Evolutionary conservation across 768 basidiomycete species (phyloP).

Genomic region (Sarcomyxa edulis): DNA sequence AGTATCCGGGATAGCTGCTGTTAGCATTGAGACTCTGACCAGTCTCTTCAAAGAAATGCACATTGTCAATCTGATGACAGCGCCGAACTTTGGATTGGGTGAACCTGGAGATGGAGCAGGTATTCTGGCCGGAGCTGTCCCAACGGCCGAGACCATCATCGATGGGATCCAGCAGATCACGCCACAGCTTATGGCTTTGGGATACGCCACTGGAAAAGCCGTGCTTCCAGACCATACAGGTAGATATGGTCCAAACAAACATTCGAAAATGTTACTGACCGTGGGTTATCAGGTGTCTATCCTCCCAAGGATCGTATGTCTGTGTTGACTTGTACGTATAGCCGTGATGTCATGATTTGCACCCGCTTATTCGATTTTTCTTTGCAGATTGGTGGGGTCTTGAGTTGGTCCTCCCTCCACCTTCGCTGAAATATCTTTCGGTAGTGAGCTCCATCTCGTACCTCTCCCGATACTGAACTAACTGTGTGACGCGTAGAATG

Average conservation of each 20-base stretch:
- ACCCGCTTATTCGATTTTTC: conserved; percentile 4
- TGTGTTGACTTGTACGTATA: conserved; percentile 65
- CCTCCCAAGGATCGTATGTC: conserved; percentile 78
- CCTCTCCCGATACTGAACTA: too few species aligned
- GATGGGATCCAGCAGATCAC: conserved; percentile 68
- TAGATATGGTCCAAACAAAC: conserved; percentile 12
- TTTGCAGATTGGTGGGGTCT: conserved; percentile 85
- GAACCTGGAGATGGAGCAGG: conserved; percentile 67
- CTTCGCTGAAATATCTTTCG: conserved; percentile 55
- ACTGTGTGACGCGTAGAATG: conserved; percentile 43
- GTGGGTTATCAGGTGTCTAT: conserved; percentile 41
- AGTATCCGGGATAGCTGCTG: conserved; percentile 20
- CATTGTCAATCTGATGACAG: conserved; percentile 51
- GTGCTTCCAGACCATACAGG: conserved; percentile 65
- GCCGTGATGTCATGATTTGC: not conserved
- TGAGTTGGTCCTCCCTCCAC: conserved; percentile 70
- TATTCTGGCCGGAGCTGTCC: conserved; percentile 68
- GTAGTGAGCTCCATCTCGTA: conserved; percentile 25
- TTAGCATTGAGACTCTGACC: conserved; percentile 45
- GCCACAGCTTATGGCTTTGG: conserved; percentile 71
- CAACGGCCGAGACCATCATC: conserved; percentile 67
- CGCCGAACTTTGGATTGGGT: conserved; percentile 67
- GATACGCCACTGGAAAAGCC: conserved; percentile 67
- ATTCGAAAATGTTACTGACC: not conserved
- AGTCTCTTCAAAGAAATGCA: conserved; percentile 54